Evolutionary conservation across 169 alveolate genomes (phyloP).

Genomic region (Plasmodium billcollinsi): DNA sequence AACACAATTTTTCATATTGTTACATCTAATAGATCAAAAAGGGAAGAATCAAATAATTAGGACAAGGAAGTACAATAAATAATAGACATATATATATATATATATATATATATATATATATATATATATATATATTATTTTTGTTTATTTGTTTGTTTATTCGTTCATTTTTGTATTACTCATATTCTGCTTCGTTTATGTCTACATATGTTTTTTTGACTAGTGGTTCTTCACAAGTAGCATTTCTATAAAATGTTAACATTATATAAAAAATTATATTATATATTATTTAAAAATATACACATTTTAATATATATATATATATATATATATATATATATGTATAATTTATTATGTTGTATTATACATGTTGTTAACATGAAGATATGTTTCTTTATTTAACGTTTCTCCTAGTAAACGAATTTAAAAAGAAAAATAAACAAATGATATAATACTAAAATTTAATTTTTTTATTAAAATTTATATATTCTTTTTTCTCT

Average conservation of each 20-base stretch:
- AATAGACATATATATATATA: neutral
- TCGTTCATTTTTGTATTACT: conserved; percentile 13
- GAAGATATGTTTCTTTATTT: conserved; percentile 67
- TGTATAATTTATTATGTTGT: neutral
- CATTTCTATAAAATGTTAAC: conserved; percentile 38
- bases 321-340: conserved; percentile 10
- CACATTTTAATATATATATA: conserved; percentile 7
- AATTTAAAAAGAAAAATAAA: neutral
- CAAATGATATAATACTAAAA: neutral
- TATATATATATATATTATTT: neutral
- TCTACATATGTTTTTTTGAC: conserved; percentile 59
- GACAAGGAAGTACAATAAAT: conserved; percentile 7
- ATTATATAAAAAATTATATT: neutral
- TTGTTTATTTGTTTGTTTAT: neutral
- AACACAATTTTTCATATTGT: conserved; percentile 64
- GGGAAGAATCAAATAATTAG: neutral
- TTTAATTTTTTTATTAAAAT: neutral
- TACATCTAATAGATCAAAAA: conserved; percentile 40
- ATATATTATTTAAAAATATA: neutral
- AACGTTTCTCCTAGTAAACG: conserved; percentile 17
- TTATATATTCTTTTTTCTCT: neutral
- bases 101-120: neutral
- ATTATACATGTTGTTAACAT: conserved; percentile 68
- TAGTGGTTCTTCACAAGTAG: conserved; percentile 61
- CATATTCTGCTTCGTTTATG: conserved; percentile 64